A percentile compares a stretch with the other conserved stretches of the same genome.
phyloP scores from a whole-genome alignment of 148 eudicot genomes.

The Fagopyrum homotropicum region DNA sequence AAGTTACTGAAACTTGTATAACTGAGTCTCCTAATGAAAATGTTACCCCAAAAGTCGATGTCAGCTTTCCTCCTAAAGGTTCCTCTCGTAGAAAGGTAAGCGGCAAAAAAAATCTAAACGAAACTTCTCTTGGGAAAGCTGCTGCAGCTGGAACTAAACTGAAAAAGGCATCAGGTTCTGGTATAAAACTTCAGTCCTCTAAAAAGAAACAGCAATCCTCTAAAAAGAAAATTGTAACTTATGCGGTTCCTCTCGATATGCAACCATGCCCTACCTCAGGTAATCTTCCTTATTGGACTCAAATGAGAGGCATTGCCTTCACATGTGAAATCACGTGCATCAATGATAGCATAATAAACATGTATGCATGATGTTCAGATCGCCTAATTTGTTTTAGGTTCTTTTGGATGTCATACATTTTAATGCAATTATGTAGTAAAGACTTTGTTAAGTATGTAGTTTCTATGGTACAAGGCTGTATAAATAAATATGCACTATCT shows the following conservation, averaged over 20 bases:
- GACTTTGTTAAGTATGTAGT: too few relatives aligned
- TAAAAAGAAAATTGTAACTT: background rate
- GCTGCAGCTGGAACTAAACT: background rate
- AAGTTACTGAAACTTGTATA: background rate
- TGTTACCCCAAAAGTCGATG: background rate
- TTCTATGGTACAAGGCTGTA: too few relatives aligned
- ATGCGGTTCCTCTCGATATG: background rate
- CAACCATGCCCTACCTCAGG: background rate
- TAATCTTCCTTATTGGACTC: conserved; percentile 6
- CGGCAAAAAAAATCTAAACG: background rate
- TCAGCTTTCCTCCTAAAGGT: background rate
- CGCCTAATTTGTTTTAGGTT: background rate
- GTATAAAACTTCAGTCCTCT: background rate
- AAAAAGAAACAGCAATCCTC: background rate
- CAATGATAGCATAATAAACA: background rate
- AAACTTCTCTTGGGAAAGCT: background rate
- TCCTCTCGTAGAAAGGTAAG: background rate
- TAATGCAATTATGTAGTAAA: background rate
- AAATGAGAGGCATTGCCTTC: background rate
- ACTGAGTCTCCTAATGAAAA: background rate
- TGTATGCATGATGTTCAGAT: background rate
- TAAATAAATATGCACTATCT: too few relatives aligned
- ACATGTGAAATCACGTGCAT: background rate
- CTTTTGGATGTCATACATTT: background rate
- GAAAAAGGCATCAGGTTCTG: background rate